Conservation (phyloP, 495 filamentous ascomycete species). For the Podospora anserina region DNA sequence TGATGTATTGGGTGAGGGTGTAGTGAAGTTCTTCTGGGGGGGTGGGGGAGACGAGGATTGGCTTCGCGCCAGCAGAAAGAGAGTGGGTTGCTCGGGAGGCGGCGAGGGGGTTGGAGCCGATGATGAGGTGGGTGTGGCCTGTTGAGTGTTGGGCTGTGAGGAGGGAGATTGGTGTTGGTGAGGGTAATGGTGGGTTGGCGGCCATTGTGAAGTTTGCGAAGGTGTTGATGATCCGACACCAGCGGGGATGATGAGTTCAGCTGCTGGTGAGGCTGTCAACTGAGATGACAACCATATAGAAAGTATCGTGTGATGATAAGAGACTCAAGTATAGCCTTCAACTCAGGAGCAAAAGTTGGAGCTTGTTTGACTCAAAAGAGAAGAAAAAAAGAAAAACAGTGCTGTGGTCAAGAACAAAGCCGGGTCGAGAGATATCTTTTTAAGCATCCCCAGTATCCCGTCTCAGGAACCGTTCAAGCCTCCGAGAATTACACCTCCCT, state of each 20-base stretch:
- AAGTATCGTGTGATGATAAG: neutral
- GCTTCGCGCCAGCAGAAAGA: conserved; percentile 78
- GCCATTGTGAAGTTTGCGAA: neutral
- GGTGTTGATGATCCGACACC: neutral
- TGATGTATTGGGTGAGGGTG: conserved; percentile 66
- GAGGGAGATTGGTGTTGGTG: conserved; percentile 47
- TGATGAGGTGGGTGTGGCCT: conserved; percentile 76
- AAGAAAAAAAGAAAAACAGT: neutral
- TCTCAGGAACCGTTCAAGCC: neutral
- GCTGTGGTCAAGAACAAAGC: neutral
- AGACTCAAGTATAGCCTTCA: neutral
- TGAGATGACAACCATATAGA: neutral
- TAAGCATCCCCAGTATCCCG: neutral
- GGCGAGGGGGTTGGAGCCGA: conserved; percentile 84
- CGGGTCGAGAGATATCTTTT: neutral
- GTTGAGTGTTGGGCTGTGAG: conserved; percentile 74
- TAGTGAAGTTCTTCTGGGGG: conserved; percentile 61
- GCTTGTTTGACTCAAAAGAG: neutral
- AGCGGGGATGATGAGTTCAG: neutral
- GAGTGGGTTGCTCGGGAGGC: conserved; percentile 77
- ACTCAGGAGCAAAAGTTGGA: neutral
- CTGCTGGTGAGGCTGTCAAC: neutral
- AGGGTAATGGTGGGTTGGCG: neutral
- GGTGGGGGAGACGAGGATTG: conserved; percentile 75
- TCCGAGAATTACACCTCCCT: neutral